A percentile compares a stretch with the other conserved stretches of the same genome.
These are phyloP conservation scores for Albifimbria verrucaria DNA, from an alignment of 2,329 filamentous ascomycete genomes.

Conservation along the genomic window DNA sequence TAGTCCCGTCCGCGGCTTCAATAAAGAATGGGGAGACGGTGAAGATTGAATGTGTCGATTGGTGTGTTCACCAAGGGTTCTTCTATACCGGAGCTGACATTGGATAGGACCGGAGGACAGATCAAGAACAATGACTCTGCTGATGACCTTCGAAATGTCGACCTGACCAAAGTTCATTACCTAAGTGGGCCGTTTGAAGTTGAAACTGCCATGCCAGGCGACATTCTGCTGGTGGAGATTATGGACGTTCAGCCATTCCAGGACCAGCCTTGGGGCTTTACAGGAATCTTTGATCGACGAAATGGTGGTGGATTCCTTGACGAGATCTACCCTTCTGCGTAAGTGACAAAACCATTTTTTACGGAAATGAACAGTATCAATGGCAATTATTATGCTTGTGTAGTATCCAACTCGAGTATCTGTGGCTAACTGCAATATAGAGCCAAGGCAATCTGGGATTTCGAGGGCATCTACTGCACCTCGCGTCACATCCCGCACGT, in stretches of 20 bases:
- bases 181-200: slow-evolving; percentile 87
- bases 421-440: too few species aligned
- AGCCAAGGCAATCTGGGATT: slow-evolving; percentile 58
- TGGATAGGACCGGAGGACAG: slow-evolving; percentile 63
- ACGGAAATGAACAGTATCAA: too few species aligned
- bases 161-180: slow-evolving; percentile 82
- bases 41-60: slow-evolving; percentile 91
- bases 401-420: too few species aligned
- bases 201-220: slow-evolving; percentile 78
- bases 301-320: slow-evolving; percentile 91
- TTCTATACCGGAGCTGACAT: neutral
- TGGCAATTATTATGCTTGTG: too few species aligned
- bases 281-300: slow-evolving; percentile 71
- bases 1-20: slow-evolving; percentile 69
- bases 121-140: slow-evolving; percentile 86
- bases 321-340: slow-evolving; percentile 81
- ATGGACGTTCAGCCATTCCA: slow-evolving; percentile 89
- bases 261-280: slow-evolving; percentile 87
- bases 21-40: slow-evolving; percentile 84
- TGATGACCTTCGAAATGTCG: slow-evolving; percentile 82
- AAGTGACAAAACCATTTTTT: too few species aligned
- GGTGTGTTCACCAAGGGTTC: slow-evolving; percentile 25
- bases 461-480: slow-evolving; percentile 65
- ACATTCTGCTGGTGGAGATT: slow-evolving; percentile 83
- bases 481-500: slow-evolving; percentile 85